These are phyloP conservation scores for Carex parvula DNA, from an alignment of 176 grass and related monocot genomes.

Conservation along the genomic window DNA sequence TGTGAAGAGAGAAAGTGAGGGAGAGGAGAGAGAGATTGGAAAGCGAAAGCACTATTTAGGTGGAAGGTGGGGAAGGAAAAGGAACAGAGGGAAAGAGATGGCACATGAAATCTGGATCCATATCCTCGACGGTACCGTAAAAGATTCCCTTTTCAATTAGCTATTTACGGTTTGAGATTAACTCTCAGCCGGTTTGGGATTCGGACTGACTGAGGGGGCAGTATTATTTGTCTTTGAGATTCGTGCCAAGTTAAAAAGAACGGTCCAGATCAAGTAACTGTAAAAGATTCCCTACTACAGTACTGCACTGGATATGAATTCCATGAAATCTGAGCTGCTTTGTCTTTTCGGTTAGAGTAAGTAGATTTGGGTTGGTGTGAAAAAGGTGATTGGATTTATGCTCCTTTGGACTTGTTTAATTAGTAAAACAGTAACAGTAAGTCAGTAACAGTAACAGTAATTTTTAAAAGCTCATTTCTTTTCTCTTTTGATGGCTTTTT, in stretches of 20 bases:
- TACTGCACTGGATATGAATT: too few species aligned
- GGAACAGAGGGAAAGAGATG: neutral
- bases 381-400: neutral
- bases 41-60: neutral
- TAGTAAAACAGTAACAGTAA: neutral
- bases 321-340: neutral
- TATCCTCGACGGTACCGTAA: too few species aligned
- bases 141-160: too few species aligned
- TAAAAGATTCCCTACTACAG: too few species aligned
- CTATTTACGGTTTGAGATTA: too few species aligned
- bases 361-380: neutral
- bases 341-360: neutral
- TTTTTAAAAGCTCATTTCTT: neutral
- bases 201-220: too few species aligned
- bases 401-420: neutral
- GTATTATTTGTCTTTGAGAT: too few species aligned
- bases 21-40: neutral
- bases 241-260: too few species aligned
- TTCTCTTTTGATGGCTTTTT: neutral
- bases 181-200: too few species aligned
- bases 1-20: slow-evolving; percentile 5
- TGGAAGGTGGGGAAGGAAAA: neutral
- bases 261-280: too few species aligned
- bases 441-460: neutral
- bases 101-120: slow-evolving; percentile 14